A percentile compares a stretch with the other conserved stretches of the same genome.
phyloP scores from a whole-genome alignment of 768 basidiomycete genomes.

The Cyclocybe aegerita region DNA sequence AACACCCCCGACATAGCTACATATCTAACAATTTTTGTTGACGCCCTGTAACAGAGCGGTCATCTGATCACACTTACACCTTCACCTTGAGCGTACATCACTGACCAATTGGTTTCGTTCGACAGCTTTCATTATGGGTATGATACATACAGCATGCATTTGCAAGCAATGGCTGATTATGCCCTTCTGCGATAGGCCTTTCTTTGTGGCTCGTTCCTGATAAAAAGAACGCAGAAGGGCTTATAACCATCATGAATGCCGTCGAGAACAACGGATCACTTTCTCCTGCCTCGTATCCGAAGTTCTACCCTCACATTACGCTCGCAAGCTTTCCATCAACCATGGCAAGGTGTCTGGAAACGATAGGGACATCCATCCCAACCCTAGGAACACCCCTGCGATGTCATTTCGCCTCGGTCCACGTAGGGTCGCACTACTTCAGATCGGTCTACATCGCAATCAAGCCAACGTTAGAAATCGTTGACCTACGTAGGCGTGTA shows the following conservation, averaged over 20 bases:
- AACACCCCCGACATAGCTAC: not conserved
- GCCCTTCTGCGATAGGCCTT: constrained; percentile 36
- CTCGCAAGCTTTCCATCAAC: constrained; percentile 45
- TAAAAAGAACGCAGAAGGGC: constrained; percentile 35
- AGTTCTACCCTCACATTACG: constrained; percentile 71
- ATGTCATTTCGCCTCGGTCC: constrained; percentile 52
- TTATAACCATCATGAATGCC: constrained; percentile 48
- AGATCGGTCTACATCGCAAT: constrained; percentile 67
- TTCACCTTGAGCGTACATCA: not conserved
- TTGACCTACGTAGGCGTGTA: constrained; percentile 47
- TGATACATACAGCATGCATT: not conserved
- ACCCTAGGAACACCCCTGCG: constrained; percentile 29
- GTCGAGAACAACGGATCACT: constrained; percentile 21
- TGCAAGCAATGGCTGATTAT: not conserved
- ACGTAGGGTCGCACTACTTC: constrained; percentile 63
- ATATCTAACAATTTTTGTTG: not conserved
- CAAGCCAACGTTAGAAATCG: constrained; percentile 42
- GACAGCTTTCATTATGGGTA: constrained; percentile 1
- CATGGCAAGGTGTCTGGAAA: constrained; percentile 23
- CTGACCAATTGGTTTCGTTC: not conserved
- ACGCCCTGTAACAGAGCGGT: not conserved
- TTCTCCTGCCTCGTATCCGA: constrained; percentile 49
- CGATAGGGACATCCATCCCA: constrained; percentile 17
- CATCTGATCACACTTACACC: not conserved
- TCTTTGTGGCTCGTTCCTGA: constrained; percentile 74